A percentile compares a stretch with the other conserved stretches of the same genome.
Evolutionary conservation across 441 rosid species (phyloP).

Genomic region (Macaranga tanarius): DNA sequence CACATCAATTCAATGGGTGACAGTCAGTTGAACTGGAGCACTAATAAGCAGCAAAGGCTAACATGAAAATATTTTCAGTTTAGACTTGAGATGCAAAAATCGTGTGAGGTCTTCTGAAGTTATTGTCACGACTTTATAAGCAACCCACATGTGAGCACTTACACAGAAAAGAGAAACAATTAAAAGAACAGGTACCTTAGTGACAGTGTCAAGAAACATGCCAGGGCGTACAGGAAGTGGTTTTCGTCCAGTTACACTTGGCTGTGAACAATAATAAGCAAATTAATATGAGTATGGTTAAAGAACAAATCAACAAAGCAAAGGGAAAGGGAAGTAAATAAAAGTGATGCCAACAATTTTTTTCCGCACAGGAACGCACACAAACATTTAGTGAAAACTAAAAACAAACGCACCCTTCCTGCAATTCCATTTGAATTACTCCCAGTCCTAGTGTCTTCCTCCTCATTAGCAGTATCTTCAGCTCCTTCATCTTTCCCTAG

Average conservation of each 20-base stretch:
- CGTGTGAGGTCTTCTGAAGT: background rate
- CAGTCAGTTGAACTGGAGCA: constrained; percentile 11
- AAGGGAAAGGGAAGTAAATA: constrained; percentile 2
- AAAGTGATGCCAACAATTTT: background rate
- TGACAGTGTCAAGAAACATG: constrained; percentile 92
- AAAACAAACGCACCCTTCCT: constrained; percentile 60
- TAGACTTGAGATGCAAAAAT: background rate
- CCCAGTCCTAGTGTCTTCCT: constrained; percentile 33
- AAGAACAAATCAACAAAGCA: constrained; percentile 1
- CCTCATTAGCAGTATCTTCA: constrained; percentile 46
- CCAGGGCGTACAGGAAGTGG: constrained; percentile 94
- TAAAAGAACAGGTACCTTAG: constrained; percentile 54
- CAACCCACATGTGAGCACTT: background rate
- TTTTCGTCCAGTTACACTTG: constrained; percentile 67
- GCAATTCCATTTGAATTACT: constrained; percentile 46
- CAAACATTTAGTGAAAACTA: constrained; percentile 3
- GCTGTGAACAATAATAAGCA: constrained; percentile 47
- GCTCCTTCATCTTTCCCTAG: constrained; percentile 94
- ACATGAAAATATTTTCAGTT: background rate
- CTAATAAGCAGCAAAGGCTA: background rate
- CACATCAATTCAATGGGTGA: background rate
- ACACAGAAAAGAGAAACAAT: background rate
- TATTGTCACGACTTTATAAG: background rate
- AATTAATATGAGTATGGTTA: constrained; percentile 12
- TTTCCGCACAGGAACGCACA: background rate